Evolutionary conservation across 2,329 filamentous ascomycete genomes (phyloP), one percentile per base, ranked within the genome.

Genomic region (Chaetomium olivaceum): DNA sequence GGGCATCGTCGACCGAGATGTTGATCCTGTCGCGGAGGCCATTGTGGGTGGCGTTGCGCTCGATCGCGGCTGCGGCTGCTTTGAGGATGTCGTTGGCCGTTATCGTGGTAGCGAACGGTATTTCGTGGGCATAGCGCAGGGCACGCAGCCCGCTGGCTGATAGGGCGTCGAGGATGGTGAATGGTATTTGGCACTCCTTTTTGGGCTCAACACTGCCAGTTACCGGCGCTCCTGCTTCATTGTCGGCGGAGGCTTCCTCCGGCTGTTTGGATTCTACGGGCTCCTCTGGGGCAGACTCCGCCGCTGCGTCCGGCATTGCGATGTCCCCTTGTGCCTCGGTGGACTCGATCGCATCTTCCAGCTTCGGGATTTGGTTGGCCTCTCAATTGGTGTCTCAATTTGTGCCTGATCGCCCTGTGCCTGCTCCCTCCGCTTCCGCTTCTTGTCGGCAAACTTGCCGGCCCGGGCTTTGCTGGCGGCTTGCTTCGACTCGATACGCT

Each of bases 71-170:
- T 1, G 92, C 89, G 2, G 93, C 93, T 1, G 88, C 86, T 16
- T 84, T 79, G 1, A 92, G 92, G 63, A 98, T 84, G 74, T 99
- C 95, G 76, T 99, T 99, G 39, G 93, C 92, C 6, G 92, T 94
- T 50, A 97, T 84, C 0, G 87, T 87, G 3, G 92, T 95, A 16
- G 88, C 85, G 71, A 93, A 92, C 0, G 95, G 92, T 29, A 99
- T 87, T 75, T 99, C 95, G 71, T 93, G 89, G 0, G 92, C 91
- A 77, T 98, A 99, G 67, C 95, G 90, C 51, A 99, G 79, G 6
- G 95, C 95, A 68, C 95, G 89, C 6, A 99, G 85, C 27, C 95
- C 95, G 3, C 93, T 97, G 0, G 95, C 95, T 11, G 95, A 99
- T 5, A 99, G 84, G 0, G 95, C 95, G 77, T 99, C 95, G 9